Evolutionary conservation across 768 basidiomycete species (phyloP).

Genomic region (Clathrus columnatus): DNA sequence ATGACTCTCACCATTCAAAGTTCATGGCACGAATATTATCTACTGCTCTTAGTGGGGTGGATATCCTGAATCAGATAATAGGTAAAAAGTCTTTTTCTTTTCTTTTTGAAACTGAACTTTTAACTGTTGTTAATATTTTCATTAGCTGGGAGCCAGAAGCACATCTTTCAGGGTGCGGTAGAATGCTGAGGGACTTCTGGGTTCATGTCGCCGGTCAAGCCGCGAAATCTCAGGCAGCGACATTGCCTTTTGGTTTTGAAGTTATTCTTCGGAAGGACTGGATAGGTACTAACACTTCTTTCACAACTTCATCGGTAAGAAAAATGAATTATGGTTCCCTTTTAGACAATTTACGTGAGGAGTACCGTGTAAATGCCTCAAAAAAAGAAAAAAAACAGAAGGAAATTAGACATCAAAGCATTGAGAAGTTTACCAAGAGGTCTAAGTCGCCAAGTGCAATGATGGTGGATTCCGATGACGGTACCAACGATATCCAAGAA

Average conservation of each 20-base stretch:
- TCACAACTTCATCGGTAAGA: too few species aligned
- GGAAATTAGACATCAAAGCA: too few species aligned
- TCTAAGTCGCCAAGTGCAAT: too few species aligned
- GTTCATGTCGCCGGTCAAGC: conserved; percentile 45
- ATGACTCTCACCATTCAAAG: not conserved
- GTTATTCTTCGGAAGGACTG: conserved; percentile 38
- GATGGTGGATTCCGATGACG: too few species aligned
- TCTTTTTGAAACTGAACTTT: not conserved
- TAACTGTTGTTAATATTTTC: conserved; percentile 3
- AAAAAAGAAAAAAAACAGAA: too few species aligned
- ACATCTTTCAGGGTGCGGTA: conserved; percentile 49
- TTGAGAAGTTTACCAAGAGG: too few species aligned
- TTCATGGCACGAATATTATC: not conserved
- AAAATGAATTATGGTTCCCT: too few species aligned
- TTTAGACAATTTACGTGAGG: too few species aligned
- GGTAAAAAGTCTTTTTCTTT: conserved; percentile 27
- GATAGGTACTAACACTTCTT: too few species aligned
- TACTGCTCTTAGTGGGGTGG: conserved; percentile 50
- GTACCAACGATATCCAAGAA: too few species aligned
- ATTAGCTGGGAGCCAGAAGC: conserved; percentile 63
- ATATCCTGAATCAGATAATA: conserved; percentile 49
- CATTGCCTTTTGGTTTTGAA: conserved; percentile 30
- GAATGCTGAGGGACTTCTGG: conserved; percentile 60
- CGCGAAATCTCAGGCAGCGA: conserved; percentile 37
- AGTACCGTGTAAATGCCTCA: too few species aligned